phyloP scores from a whole-genome alignment of 2,329 filamentous ascomycete genomes.

The Arthrobotrys pseudoclavata region DNA sequence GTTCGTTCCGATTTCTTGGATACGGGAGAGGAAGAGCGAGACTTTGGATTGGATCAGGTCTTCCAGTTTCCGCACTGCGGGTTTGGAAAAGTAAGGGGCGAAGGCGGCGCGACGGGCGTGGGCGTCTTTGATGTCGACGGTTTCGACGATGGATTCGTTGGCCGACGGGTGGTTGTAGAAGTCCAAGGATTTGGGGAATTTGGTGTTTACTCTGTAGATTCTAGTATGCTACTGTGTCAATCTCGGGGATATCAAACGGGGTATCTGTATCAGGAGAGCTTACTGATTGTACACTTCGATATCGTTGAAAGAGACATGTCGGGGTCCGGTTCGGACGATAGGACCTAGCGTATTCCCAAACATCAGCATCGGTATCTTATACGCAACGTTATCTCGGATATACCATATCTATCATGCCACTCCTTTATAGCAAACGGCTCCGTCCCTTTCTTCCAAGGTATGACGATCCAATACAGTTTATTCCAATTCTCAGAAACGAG shows the following conservation, averaged over 20 bases:
- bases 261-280: background rate
- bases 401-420: conserved; percentile 45
- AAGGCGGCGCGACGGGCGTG: conserved; percentile 50
- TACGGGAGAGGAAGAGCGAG: conserved; percentile 36
- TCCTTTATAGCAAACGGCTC: conserved; percentile 2
- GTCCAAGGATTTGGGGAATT: conserved; percentile 39
- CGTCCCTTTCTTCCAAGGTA: conserved; percentile 5
- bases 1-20: conserved; percentile 10
- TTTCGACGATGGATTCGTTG: conserved; percentile 39
- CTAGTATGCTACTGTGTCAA: conserved; percentile 17
- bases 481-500: conserved; percentile 65
- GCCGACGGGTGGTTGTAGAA: conserved; percentile 50
- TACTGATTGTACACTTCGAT: conserved; percentile 63
- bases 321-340: conserved; percentile 67
- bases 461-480: conserved; percentile 65
- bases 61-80: conserved; percentile 47
- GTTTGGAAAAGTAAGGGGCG: conserved; percentile 51
- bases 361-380: background rate
- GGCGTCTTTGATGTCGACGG: conserved; percentile 34
- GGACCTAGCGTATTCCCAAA: conserved; percentile 61
- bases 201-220: conserved; percentile 52
- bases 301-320: conserved; percentile 64
- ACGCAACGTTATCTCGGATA: background rate
- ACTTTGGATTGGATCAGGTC: conserved; percentile 49
- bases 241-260: no score